Conservation (phyloP, 2,329 filamentous ascomycete genomes). For the Penicillium glabrum region DNA sequence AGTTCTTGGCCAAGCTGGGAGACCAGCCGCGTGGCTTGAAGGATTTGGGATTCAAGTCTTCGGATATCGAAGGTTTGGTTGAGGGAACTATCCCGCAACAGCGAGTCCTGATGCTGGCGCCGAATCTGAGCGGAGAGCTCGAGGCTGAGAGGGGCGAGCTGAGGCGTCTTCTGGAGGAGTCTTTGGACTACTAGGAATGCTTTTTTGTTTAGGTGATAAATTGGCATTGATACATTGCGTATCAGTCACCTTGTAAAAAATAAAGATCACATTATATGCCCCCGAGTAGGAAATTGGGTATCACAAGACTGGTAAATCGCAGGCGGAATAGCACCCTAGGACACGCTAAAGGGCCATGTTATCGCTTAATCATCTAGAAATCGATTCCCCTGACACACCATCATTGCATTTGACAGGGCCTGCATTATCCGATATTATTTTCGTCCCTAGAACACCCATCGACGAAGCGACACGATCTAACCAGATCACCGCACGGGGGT, state of each 20-base stretch:
- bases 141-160: constrained; percentile 72
- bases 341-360: neutral
- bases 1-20: constrained; percentile 79
- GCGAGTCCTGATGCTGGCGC: constrained; percentile 87
- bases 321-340: neutral
- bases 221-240: neutral
- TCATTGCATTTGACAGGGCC: neutral
- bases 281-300: neutral
- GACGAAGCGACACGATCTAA: constrained; percentile 33
- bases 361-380: constrained; percentile 1
- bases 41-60: constrained; percentile 73
- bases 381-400: constrained; percentile 1
- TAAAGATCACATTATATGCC: neutral
- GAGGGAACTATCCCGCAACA: constrained; percentile 94
- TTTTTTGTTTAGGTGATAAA: neutral
- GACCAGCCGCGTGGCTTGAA: constrained; percentile 88
- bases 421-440: constrained; percentile 15
- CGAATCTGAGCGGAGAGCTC: constrained; percentile 70
- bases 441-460: constrained; percentile 32
- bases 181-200: constrained; percentile 51
- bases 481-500: constrained; percentile 28
- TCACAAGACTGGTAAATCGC: neutral
- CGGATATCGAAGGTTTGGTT: constrained; percentile 78
- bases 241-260: neutral
- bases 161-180: constrained; percentile 65